Base-by-base conservation (phyloP, 164 flowering plant genomes). In the Dillenia suffruticosa region DNA sequence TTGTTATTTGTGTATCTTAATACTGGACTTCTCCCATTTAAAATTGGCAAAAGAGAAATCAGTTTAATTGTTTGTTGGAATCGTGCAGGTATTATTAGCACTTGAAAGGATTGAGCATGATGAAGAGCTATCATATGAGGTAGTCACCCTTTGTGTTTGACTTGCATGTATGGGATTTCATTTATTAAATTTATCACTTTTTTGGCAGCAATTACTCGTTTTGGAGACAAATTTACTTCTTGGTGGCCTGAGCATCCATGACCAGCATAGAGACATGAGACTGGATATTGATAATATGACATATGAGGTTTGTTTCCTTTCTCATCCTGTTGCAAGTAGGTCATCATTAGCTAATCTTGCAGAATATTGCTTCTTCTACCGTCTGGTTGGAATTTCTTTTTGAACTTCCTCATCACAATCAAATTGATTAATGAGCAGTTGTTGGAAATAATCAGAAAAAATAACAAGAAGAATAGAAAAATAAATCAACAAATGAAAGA, bases 231-330 rank as follows among this genome's bases (percentile, higher is more conserved):
- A 84, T 66, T 75, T 89, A 51, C 74, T 88, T 71, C 79, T 85
- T 53, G 73, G 83, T 61, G 86, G 94, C 56, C 77, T 91, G 60
- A 67, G 72, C 71, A 76, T 84, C 71, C 73, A 79, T 68, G 99
- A 94, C 68, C 97, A 84, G 74, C 99, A 94, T 51, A 77, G 96
- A 66, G 97, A 91, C 69, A 85, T 94, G 99, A 85, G 99, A 82
- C 68, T 94, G 62, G 99, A 95, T 71, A 92, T 95, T 58, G 99
- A 95, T 74, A 82, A 84, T 77, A 91, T 94, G 99, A 86, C 99
- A 48, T 94, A 94, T 70, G 99, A 94, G 96, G 99, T 94, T 50
- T 72, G 84, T 70, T 45, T 45, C 59, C 19, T 10, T 57, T 52
- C 44, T 40, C 2, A 26, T 26, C 5, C 5, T 26, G 3, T 2